A percentile compares a stretch with the other conserved stretches of the same genome.
Conservation (phyloP, 2,329 filamentous ascomycete species). For the Juglanconis juglandina region DNA sequence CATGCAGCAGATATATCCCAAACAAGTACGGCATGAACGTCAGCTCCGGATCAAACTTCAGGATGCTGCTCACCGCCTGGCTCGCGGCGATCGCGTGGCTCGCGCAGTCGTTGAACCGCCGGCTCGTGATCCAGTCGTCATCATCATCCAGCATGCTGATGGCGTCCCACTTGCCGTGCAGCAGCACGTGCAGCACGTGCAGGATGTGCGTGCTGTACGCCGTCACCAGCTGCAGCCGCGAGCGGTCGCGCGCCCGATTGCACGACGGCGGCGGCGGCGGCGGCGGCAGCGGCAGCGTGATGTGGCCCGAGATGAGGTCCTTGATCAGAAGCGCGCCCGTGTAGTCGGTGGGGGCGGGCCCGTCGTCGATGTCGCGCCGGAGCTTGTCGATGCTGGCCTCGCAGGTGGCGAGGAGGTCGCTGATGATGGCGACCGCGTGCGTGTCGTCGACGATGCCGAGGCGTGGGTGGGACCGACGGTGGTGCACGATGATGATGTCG, state of each 20-base stretch:
- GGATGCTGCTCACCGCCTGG: slow-evolving; percentile 42
- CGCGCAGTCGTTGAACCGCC: slow-evolving; percentile 42
- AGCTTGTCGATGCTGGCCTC: slow-evolving; percentile 36
- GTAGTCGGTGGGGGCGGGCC: not conserved
- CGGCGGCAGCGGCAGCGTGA: not conserved
- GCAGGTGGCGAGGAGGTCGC: slow-evolving; percentile 35
- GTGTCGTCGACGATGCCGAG: slow-evolving; percentile 35
- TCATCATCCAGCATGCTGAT: slow-evolving; percentile 47
- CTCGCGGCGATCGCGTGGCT: slow-evolving; percentile 45
- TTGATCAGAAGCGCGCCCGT: slow-evolving; percentile 19
- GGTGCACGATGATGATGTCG: slow-evolving; percentile 46
- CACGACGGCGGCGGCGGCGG: not conserved
- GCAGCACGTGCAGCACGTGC: slow-evolving; percentile 44
- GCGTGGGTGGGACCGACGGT: slow-evolving; percentile 39
- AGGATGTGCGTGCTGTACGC: slow-evolving; percentile 46
- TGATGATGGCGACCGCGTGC: slow-evolving; percentile 32
- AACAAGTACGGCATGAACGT: slow-evolving; percentile 52
- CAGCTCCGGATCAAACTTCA: slow-evolving; percentile 46
- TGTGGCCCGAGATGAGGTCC: slow-evolving; percentile 19
- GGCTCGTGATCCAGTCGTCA: slow-evolving; percentile 46
- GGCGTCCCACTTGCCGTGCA: slow-evolving; percentile 48
- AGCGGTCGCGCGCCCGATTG: slow-evolving; percentile 23
- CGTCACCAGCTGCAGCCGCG: slow-evolving; percentile 37
- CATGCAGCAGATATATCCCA: slow-evolving; percentile 49
- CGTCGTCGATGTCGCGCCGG: slow-evolving; percentile 22